These are phyloP conservation scores for Zymoseptoria tritici DNA, from an alignment of 2,329 filamentous ascomycete genomes.

Conservation along the genomic window DNA sequence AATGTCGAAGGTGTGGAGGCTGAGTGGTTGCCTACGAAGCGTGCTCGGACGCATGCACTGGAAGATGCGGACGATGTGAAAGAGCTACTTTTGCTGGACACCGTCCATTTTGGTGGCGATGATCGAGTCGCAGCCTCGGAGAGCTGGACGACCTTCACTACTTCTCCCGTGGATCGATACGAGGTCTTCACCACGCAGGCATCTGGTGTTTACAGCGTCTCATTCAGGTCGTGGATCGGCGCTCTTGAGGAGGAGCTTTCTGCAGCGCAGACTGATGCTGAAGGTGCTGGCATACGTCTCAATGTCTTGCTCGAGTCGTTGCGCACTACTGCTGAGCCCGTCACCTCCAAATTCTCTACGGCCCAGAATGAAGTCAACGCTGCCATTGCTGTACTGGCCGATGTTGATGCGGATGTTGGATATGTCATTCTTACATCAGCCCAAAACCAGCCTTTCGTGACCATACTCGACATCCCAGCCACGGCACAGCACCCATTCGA, in stretches of 20 bases:
- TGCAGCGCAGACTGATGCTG: conserved; percentile 30
- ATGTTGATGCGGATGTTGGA: conserved; percentile 42
- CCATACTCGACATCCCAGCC: conserved; percentile 45
- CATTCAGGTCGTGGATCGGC: conserved; percentile 49
- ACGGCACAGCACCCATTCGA: conserved; percentile 50
- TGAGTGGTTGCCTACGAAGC: conserved; percentile 51
- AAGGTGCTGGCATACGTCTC: conserved; percentile 50
- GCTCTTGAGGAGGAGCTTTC: conserved; percentile 51
- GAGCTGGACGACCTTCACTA: conserved; percentile 49
- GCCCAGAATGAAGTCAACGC: conserved; percentile 27
- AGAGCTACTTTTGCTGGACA: conserved; percentile 35
- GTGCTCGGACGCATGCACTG: conserved; percentile 19
- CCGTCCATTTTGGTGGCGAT: conserved; percentile 27
- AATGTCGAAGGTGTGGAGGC: conserved; percentile 56
- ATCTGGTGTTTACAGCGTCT: conserved; percentile 48
- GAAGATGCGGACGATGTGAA: conserved; percentile 22
- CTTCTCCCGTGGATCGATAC: conserved; percentile 49
- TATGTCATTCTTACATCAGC: conserved; percentile 47
- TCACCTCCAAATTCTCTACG: conserved; percentile 28
- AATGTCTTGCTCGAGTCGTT: conserved; percentile 48
- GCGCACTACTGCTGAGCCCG: conserved; percentile 41
- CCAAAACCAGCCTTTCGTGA: conserved; percentile 34
- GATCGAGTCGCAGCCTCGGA: conserved; percentile 13
- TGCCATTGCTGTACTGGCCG: conserved; percentile 48
- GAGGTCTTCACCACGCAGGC: conserved; percentile 52